Percentiles rank a stretch among this genome's conserved stretches.
Evolutionary conservation across 805 yeast species (phyloP).

Genomic region (Candida maltosa): DNA sequence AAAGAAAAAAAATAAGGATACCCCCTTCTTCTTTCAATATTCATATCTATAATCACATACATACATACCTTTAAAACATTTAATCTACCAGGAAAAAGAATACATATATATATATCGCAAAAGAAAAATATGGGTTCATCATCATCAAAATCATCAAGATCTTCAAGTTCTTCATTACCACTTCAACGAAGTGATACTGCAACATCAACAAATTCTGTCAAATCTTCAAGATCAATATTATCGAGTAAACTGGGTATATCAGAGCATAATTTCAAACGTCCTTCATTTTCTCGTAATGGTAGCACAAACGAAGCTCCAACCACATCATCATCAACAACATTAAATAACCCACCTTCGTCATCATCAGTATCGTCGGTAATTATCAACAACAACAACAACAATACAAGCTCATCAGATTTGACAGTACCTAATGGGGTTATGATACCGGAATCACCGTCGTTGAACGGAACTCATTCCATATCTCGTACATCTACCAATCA

Average conservation of each 20-base stretch:
- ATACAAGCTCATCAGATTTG: conserved; percentile 14
- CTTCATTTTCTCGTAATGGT: conserved; percentile 5
- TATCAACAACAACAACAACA: conserved; percentile 67
- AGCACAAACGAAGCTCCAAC: conserved; percentile 6
- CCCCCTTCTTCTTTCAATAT: too few species aligned
- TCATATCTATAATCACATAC: too few species aligned
- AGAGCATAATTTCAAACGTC: conserved; percentile 13
- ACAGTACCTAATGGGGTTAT: conserved; percentile 5
- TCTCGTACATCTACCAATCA: conserved; percentile 24
- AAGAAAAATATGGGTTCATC: too few species aligned
- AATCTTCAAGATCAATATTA: conserved; percentile 43
- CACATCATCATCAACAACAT: conserved; percentile 6
- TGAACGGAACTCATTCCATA: conserved; percentile 9
- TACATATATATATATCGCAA: too few species aligned
- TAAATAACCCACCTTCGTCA: conserved; percentile 40
- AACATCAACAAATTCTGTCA: conserved; percentile 48
- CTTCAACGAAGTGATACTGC: too few species aligned
- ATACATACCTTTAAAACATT: too few species aligned
- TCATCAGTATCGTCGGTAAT: conserved; percentile 68
- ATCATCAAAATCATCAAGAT: too few species aligned
- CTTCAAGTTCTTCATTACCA: too few species aligned
- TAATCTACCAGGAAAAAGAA: too few species aligned
- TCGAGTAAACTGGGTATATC: conserved; percentile 28
- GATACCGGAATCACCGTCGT: conserved; percentile 4
- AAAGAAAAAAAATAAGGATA: too few species aligned